phyloP scores from a whole-genome alignment of 2,329 filamentous ascomycete species.

The Fusarium stilboides region DNA sequence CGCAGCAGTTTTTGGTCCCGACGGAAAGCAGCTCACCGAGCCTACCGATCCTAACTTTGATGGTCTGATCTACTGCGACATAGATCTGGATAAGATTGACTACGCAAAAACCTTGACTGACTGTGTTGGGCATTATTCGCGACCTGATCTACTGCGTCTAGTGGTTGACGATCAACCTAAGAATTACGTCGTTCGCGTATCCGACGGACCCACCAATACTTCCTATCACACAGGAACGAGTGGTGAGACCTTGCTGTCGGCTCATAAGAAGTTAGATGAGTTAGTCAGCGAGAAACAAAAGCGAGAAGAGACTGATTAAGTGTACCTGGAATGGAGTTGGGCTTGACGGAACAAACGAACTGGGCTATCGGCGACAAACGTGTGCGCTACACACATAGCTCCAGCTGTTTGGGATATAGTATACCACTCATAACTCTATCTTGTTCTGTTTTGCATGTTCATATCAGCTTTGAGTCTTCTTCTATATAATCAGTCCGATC shows the following conservation, averaged over 20 bases:
- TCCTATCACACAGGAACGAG: constrained; percentile 10
- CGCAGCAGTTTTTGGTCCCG: constrained; percentile 52
- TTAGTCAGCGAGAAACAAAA: too few relatives aligned
- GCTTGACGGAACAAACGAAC: too few relatives aligned
- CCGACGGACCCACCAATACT: background rate
- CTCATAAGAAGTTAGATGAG: background rate
- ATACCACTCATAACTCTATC: too few relatives aligned
- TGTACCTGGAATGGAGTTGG: too few relatives aligned
- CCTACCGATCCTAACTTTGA: constrained; percentile 49
- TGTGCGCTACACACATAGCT: too few relatives aligned
- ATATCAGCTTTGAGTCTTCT: too few relatives aligned
- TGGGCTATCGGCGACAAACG: too few relatives aligned
- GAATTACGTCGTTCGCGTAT: background rate
- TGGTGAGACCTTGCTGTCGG: background rate
- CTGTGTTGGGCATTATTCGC: constrained; percentile 52
- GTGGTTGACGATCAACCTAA: constrained; percentile 5
- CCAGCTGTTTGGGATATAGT: too few relatives aligned
- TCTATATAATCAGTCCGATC: too few relatives aligned
- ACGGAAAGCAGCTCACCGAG: constrained; percentile 49
- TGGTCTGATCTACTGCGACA: constrained; percentile 56
- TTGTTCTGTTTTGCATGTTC: too few relatives aligned
- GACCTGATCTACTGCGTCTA: constrained; percentile 58
- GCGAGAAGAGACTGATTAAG: too few relatives aligned
- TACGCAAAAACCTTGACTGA: constrained; percentile 54
- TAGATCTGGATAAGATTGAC: constrained; percentile 50